Evolutionary conservation across 306 rosid species (phyloP).

Genomic region (Ceratonia siliqua): DNA sequence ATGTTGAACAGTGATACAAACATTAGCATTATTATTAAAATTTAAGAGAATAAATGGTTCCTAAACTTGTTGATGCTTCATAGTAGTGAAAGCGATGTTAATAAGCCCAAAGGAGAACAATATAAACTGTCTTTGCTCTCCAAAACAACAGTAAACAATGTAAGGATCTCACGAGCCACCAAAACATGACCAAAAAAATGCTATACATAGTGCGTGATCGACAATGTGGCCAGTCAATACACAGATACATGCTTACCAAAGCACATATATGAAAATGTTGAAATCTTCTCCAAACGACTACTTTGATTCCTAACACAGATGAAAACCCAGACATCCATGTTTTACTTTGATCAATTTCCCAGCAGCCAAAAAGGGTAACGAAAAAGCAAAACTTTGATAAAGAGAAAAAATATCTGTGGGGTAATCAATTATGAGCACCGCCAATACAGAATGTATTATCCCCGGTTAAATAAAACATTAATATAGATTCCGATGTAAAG

Average conservation of each 20-base stretch:
- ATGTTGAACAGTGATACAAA: constrained; percentile 6
- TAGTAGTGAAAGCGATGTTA: not conserved
- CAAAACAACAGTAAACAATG: constrained; percentile 21
- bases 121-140: not conserved
- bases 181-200: constrained; percentile 1
- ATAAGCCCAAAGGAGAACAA: constrained; percentile 1
- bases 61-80: not conserved
- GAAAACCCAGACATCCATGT: constrained; percentile 16
- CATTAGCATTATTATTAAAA: constrained; percentile 13
- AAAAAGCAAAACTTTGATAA: not conserved
- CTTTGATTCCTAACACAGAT: constrained; percentile 24
- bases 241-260: constrained; percentile 23
- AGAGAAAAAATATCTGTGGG: not conserved
- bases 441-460: constrained; percentile 5
- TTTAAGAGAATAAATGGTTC: not conserved
- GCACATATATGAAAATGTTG: not conserved
- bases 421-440: constrained; percentile 1
- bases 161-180: constrained; percentile 16
- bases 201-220: constrained; percentile 17
- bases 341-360: constrained; percentile 29
- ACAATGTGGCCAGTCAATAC: constrained; percentile 33
- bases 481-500: constrained; percentile 32
- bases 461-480: not conserved
- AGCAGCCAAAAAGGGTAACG: not conserved
- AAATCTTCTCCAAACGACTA: constrained; percentile 18